Evolutionary conservation across 768 basidiomycete species (phyloP), one percentile per base, ranked within the genome.

Genomic region (Termitomyces sp.): DNA sequence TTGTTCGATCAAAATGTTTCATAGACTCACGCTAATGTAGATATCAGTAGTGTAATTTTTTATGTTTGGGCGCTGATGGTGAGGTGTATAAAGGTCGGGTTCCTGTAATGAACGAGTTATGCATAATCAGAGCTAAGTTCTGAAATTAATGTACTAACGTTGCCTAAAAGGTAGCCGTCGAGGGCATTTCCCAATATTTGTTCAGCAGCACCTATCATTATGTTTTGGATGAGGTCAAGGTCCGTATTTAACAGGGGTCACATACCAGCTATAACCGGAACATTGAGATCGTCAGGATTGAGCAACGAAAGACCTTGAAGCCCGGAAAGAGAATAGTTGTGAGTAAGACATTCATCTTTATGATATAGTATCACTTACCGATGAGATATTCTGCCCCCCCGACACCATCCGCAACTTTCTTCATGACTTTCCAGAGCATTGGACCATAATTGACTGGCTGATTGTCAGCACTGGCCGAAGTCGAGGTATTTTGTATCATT

Each of bases 81-180:
- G 80, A 2, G 49, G 41, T 0, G 73, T 67, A 60, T 81, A 88
- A 49, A 86, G 71, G 68, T 88, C 86, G 38, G 86, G 86, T 65
- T 82, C 80, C 79, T 79, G 54, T 15, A 48, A 3, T 22, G 18
- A 47, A 41, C 36, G 18, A 32, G 29, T 2, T 27, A 29, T 29
- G 20, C 5, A 39, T 16, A 29, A 2, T 9, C n/a, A n/a, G n/a
- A 31, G 22, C n/a, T 15, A 41, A 31, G 42, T 7, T 16, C 23
- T 41, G 27, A 38, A 44, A 31, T 5, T 23, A 11, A 63, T 32
- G 3, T 13, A 29, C 35, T 3, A 56, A 78, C 79, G 63, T 82
- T 82, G 49, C 80, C 81, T 5, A 81, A 63, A 3, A 81, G 59
- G 58, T 75, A 76, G 1, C 73, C 73, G 60, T 81, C 80, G 31